phyloP scores from a whole-genome alignment of 495 filamentous ascomycete species.

The Gamarada debralockiae region DNA sequence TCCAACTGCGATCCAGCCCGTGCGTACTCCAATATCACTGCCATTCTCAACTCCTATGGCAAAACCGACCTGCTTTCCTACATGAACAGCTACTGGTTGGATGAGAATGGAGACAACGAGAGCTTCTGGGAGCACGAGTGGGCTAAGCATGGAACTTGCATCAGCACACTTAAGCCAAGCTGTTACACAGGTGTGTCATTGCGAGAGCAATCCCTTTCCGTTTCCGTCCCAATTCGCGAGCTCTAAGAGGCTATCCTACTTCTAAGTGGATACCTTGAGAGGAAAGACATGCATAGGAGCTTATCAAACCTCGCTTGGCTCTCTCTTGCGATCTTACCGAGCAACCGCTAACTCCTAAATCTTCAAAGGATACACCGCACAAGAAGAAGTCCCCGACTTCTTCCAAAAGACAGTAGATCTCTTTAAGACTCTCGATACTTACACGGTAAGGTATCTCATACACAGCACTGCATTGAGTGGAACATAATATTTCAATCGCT shows the following conservation, averaged over 20 bases:
- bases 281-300: too few species aligned
- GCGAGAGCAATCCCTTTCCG: too few species aligned
- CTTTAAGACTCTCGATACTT: conserved; percentile 60
- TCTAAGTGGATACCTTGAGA: too few species aligned
- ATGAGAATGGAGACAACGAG: conserved; percentile 35
- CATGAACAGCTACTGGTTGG: conserved; percentile 54
- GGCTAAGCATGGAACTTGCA: conserved; percentile 66
- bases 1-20: conserved; percentile 58
- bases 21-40: conserved; percentile 59
- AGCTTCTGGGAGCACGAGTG: conserved; percentile 73
- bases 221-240: too few species aligned
- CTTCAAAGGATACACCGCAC: conserved; percentile 39
- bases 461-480: too few species aligned
- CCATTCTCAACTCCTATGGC: conserved; percentile 55
- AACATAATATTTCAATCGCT: too few species aligned
- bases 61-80: conserved; percentile 56
- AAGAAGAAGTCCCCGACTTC: conserved; percentile 46
- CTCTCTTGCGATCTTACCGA: too few species aligned
- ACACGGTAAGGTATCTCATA: conserved; percentile 42
- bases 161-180: conserved; percentile 52
- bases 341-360: too few species aligned
- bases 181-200: conserved; percentile 60
- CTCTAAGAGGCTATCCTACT: too few species aligned
- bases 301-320: too few species aligned
- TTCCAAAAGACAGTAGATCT: conserved; percentile 44